Base-by-base conservation (phyloP, 768 basidiomycete species). In the Collybiopsis confluens region DNA sequence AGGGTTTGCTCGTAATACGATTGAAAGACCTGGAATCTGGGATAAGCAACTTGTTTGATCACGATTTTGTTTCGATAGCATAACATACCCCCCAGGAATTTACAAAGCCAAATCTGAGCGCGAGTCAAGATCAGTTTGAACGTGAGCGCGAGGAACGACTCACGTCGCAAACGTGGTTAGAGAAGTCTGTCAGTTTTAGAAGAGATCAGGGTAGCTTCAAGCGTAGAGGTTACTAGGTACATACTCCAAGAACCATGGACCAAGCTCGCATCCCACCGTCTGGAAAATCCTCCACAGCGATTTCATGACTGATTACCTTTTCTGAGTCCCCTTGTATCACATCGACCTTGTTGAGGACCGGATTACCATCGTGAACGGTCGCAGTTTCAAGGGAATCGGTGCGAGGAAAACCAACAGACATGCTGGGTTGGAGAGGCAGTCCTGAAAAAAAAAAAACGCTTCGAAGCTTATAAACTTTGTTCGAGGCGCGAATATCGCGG, bases 61-160 rank as follows among this genome's bases (percentile, higher is more conserved):
- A n/a, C n/a, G n/a, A n/a, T n/a, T n/a, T n/a, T n/a, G n/a, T n/a
- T n/a, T n/a, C n/a, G n/a, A n/a, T n/a, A 28, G 20, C 38, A 36
- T 2, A n/a, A 26, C 23, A 54, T 55, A 78, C 79, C 37, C 78
- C 78, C 73, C 75, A 78, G 0, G 72, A 64, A 54, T 77, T 80
- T 13, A 77, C 68, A 30, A 73, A 70, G 2, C 79, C 79, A 54
- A 77, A 73, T 7, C 74, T 76, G 7, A 21, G 20, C 30, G 16
- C 7, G 21, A 15, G 36, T 21, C 23, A 15, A 48, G 47, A 36
- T 15, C 33, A 24, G 7, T 11, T n/a, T 24, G n/a, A 35, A 35
- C 10, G 35, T 16, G 26, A 10, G 10, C 13, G 21, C 3, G 28
- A 24, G 13, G 47, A 16, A 33, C 16, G 13, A 37, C 47, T 21